Evolutionary conservation across 768 basidiomycete species (phyloP).

Genomic region (Lactifluus piperatus): DNA sequence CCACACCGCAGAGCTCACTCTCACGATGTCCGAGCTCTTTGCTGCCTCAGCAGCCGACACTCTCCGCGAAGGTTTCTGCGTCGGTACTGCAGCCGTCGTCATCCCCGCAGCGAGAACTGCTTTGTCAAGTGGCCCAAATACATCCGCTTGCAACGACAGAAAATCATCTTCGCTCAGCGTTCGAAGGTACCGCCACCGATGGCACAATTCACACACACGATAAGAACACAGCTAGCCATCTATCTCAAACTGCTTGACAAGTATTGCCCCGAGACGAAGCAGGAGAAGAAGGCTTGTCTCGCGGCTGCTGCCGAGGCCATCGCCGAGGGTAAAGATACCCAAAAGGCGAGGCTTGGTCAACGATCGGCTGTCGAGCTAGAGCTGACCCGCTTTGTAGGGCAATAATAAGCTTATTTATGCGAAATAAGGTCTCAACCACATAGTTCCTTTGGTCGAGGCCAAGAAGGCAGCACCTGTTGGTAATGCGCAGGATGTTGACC

Average conservation of each 20-base stretch:
- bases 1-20: too few relatives aligned
- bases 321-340: conserved; percentile 70
- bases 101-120: too few relatives aligned
- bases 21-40: too few relatives aligned
- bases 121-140: conserved; percentile 99
- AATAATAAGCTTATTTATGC: conserved; percentile 91
- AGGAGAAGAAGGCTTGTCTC: conserved; percentile 95
- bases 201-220: conserved; percentile 95
- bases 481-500: conserved; percentile 97
- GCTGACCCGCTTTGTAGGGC: conserved; percentile 37
- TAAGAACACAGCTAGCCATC: conserved; percentile 97
- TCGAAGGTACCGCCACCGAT: conserved; percentile 98
- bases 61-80: too few relatives aligned
- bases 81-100: too few relatives aligned
- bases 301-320: conserved; percentile 64
- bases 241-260: conserved; percentile 99
- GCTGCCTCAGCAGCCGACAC: too few relatives aligned
- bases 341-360: conserved; percentile 33
- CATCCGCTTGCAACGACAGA: conserved; percentile 94
- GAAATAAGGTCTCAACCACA: conserved; percentile 97
- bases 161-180: conserved; percentile 95
- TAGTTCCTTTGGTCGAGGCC: conserved; percentile 89
- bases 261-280: conserved; percentile 88
- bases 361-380: not conserved
- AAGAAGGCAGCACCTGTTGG: conserved; percentile 96